Percentiles rank a stretch among this genome's conserved stretches.
Evolutionary conservation across 1,284 basidiomycete genomes (phyloP).

Genomic region (Tilletia walkeri): DNA sequence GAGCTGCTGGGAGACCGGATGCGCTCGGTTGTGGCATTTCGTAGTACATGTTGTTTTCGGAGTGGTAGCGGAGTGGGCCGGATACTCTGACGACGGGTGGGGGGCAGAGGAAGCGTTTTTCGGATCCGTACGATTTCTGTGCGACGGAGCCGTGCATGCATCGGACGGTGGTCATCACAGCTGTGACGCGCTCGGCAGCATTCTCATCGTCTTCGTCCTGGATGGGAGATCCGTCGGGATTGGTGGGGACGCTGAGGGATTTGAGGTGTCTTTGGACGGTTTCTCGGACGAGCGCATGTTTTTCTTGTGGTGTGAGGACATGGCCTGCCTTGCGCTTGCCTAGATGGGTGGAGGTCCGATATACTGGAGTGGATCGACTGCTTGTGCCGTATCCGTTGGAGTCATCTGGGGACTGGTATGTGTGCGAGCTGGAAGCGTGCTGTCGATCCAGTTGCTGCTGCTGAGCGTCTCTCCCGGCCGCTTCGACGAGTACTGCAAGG

Average conservation of each 20-base stretch:
- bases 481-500: conserved; percentile 9
- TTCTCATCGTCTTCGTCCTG: neutral
- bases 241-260: neutral
- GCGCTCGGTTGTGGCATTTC: neutral
- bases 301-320: neutral
- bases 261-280: neutral
- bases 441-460: neutral
- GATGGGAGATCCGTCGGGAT: neutral
- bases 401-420: too few relatives aligned
- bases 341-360: neutral
- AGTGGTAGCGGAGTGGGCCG: conserved; percentile 72
- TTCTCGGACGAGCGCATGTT: neutral
- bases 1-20: neutral
- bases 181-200: neutral
- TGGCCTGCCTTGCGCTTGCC: conserved; percentile 14
- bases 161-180: conserved; percentile 69
- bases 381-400: too few relatives aligned
- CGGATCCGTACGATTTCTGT: conserved; percentile 86
- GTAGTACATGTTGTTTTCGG: conserved; percentile 61
- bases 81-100: conserved; percentile 83
- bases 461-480: neutral
- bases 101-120: conserved; percentile 85
- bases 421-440: too few relatives aligned
- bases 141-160: conserved; percentile 84
- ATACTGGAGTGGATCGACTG: neutral